These are phyloP conservation scores for Thraustotheca clavata DNA, from an alignment of 352 stramenopile species.

Conservation along the genomic window DNA sequence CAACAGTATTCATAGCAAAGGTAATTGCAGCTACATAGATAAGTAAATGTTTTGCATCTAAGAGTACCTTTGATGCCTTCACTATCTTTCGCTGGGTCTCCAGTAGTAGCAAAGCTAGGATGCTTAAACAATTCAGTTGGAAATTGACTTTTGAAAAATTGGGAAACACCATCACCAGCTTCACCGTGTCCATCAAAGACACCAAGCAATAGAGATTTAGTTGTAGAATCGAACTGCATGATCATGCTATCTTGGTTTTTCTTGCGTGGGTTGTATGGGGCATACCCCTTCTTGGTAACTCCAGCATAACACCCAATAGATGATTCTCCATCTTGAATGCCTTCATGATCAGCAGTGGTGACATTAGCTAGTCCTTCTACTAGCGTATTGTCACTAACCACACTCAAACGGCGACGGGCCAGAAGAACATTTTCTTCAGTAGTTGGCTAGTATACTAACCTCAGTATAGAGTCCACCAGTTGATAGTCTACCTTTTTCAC, in stretches of 20 bases:
- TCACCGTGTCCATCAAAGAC: slow-evolving; percentile 97
- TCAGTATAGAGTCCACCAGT: neutral
- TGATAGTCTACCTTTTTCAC: slow-evolving; percentile 35
- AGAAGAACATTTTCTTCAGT: slow-evolving; percentile 24
- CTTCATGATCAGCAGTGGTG: slow-evolving; percentile 51
- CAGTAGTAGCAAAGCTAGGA: slow-evolving; percentile 52
- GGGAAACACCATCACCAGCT: slow-evolving; percentile 89
- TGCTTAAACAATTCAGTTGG: slow-evolving; percentile 88
- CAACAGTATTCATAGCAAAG: slow-evolving; percentile 44
- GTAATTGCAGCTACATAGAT: slow-evolving; percentile 32
- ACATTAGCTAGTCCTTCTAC: slow-evolving; percentile 66
- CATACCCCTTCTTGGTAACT: slow-evolving; percentile 76
- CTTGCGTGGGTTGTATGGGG: slow-evolving; percentile 94
- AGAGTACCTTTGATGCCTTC: slow-evolving; percentile 39
- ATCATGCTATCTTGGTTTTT: slow-evolving; percentile 97
- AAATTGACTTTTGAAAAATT: slow-evolving; percentile 84
- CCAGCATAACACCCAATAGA: slow-evolving; percentile 61
- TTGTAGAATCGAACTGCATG: slow-evolving; percentile 88
- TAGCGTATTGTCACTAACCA: slow-evolving; percentile 76
- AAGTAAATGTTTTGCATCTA: neutral
- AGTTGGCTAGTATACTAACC: neutral
- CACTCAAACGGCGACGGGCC: slow-evolving; percentile 54
- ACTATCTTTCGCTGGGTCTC: slow-evolving; percentile 48
- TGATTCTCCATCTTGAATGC: slow-evolving; percentile 46
- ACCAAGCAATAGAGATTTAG: slow-evolving; percentile 90